A percentile compares a stretch with the other conserved stretches of the same genome.
Evolutionary conservation across 2,329 filamentous ascomycete genomes (phyloP).

Genomic region (Fusarium xylarioides): DNA sequence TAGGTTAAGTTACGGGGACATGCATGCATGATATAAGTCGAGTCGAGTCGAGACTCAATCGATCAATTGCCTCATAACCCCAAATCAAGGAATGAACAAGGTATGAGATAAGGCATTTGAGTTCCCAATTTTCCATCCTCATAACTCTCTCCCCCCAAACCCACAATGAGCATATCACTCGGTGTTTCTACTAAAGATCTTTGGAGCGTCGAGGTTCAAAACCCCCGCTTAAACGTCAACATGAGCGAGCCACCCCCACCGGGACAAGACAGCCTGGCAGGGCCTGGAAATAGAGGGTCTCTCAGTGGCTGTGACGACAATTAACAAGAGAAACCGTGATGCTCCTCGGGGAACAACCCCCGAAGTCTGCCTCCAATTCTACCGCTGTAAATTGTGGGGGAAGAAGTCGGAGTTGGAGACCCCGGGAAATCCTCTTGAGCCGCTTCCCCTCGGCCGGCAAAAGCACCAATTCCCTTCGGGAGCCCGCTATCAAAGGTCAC

Average conservation of each 20-base stretch:
- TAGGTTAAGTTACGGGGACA: background rate
- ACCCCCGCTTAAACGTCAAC: constrained; percentile 36
- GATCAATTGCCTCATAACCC: constrained; percentile 2
- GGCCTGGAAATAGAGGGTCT: constrained; percentile 20
- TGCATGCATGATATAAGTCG: constrained; percentile 3
- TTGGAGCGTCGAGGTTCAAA: background rate
- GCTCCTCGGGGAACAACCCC: constrained; percentile 22
- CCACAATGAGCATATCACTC: constrained; percentile 16
- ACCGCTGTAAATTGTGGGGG: constrained; percentile 33
- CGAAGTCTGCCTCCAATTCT: constrained; percentile 6
- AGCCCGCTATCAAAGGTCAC: constrained; percentile 29
- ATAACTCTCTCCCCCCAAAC: constrained; percentile 17
- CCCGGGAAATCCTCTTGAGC: constrained; percentile 51
- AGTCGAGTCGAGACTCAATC: background rate
- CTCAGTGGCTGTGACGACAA: constrained; percentile 21
- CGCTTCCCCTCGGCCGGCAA: constrained; percentile 44
- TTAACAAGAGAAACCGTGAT: constrained; percentile 1
- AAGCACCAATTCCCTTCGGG: constrained; percentile 29
- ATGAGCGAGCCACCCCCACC: constrained; percentile 41
- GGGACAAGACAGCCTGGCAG: constrained; percentile 10
- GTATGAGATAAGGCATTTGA: background rate
- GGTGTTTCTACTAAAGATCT: constrained; percentile 27
- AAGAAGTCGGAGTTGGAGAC: constrained; percentile 40
- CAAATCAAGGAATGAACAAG: constrained; percentile 1
- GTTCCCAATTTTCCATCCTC: constrained; percentile 1